Evolutionary conservation across 192 early-diverging fungal species (phyloP), one percentile per base, ranked within the genome.

Genomic region (Thamnidium elegans): DNA sequence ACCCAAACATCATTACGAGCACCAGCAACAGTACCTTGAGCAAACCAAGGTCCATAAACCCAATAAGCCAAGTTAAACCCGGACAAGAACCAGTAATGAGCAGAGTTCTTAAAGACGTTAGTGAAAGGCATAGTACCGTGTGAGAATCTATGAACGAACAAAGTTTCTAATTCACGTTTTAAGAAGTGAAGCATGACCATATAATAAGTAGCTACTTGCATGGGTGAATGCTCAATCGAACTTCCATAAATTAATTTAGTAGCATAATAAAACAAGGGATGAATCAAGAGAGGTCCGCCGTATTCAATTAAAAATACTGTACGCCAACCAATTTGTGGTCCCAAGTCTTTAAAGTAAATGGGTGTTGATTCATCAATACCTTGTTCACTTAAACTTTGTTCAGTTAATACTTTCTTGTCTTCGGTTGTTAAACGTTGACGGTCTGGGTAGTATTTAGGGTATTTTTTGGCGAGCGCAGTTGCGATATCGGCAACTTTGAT

Each of bases 221-320:
- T 84, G 26, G 73, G 71, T 36, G 88, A 90, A 73, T 91, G 91
- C 68, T 83, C 81, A 58, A 88, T 80, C 10, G 63, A 50, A 30
- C 64, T 20, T 43, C 91, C 81, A 71, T 95, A 95, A 55, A 96
- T 79, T 44, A 87, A 31, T 13, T 67, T 72, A 17, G 81, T 81
- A 34, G 88, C 79, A 71, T 85, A 87, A 84, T 92, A 98, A 66
- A 95, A 82, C 32, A 98, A 66, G 32, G 89, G 86, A 61, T 98
- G 93, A 68, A 96, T 75, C 32, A 94, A 45, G 58, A 98, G 69
- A 21, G 96, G 96, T 45, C 96, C 96, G 45, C 88, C 68, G 56
- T 98, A 98, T 76, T 98, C 96, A 62, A 96, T 85, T 67, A 93
- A 78, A 67, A 96, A 98, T 51, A 96, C 94, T 17, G 90, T 92